Conservation (phyloP, 169 alveolate species). For the Eimeria praecox region DNA sequence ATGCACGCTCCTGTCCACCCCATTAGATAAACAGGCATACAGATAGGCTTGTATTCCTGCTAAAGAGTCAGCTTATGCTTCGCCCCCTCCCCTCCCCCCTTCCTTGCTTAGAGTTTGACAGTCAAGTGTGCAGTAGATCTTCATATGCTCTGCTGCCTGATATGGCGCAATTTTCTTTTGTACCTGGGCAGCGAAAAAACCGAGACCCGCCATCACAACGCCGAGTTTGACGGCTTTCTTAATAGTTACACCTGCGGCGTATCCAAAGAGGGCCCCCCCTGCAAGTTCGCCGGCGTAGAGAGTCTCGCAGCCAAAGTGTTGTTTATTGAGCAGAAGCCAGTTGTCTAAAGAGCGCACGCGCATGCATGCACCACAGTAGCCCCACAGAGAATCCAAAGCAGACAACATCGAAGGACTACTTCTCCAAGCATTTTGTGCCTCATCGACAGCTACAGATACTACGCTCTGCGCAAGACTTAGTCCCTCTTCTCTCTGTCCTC, state of each 20-base stretch:
- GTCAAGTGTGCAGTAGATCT: no score
- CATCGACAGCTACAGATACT: no score
- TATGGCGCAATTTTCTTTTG: no score
- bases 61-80: background rate
- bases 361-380: background rate
- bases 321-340: slow-evolving; percentile 18
- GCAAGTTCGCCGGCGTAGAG: background rate
- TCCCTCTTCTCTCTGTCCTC: no score
- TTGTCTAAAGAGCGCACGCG: background rate
- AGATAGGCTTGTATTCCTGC: background rate
- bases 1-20: background rate
- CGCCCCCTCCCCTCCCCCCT: no score
- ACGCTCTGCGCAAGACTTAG: no score
- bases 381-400: background rate
- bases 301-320: background rate
- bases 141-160: no score
- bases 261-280: background rate
- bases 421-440: background rate
- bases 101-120: no score
- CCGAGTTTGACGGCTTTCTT: background rate
- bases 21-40: background rate
- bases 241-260: background rate
- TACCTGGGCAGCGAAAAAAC: slow-evolving; percentile 23
- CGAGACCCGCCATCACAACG: background rate
- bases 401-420: no score